Evolutionary conservation across 257 asterid species (phyloP).

Genomic region (Petunia axillaris): DNA sequence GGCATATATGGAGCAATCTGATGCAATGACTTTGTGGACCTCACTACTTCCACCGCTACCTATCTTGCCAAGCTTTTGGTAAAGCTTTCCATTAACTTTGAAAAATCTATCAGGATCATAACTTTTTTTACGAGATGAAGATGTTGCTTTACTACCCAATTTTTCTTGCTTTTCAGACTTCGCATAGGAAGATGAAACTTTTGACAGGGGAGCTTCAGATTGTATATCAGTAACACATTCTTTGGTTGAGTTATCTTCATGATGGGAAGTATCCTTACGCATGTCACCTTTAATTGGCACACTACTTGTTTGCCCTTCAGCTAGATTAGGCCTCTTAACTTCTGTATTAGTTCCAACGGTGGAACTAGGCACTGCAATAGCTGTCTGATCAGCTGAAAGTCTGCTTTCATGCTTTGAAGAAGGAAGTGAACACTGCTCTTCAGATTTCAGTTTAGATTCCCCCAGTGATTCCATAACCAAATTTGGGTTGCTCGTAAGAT

Average conservation of each 20-base stretch:
- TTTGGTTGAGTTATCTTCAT: slow-evolving; percentile 41
- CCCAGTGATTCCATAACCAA: slow-evolving; percentile 40
- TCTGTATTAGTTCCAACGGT: slow-evolving; percentile 40
- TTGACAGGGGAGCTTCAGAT: slow-evolving; percentile 49
- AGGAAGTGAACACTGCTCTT: slow-evolving; percentile 48
- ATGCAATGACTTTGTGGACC: slow-evolving; percentile 97
- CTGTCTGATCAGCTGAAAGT: slow-evolving; percentile 42
- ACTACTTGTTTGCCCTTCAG: slow-evolving; percentile 42
- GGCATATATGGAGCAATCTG: slow-evolving; percentile 91
- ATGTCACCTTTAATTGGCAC: slow-evolving; percentile 41
- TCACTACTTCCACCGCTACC: slow-evolving; percentile 99
- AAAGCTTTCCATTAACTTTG: slow-evolving; percentile 92
- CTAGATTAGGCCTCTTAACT: slow-evolving; percentile 34
- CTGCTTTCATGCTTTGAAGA: slow-evolving; percentile 42
- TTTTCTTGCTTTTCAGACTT: slow-evolving; percentile 63
- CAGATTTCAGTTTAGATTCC: slow-evolving; percentile 44
- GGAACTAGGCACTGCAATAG: slow-evolving; percentile 42
- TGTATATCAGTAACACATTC: slow-evolving; percentile 44
- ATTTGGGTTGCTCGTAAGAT: slow-evolving; percentile 38
- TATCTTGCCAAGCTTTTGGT: slow-evolving; percentile 97
- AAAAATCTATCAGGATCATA: slow-evolving; percentile 87
- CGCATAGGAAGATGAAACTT: slow-evolving; percentile 44
- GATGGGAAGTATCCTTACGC: slow-evolving; percentile 36
- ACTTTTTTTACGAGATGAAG: slow-evolving; percentile 78
- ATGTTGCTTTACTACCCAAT: slow-evolving; percentile 60